Base-by-base conservation (phyloP, 2,329 filamentous ascomycete genomes). In the Aureobasidium sp. region DNA sequence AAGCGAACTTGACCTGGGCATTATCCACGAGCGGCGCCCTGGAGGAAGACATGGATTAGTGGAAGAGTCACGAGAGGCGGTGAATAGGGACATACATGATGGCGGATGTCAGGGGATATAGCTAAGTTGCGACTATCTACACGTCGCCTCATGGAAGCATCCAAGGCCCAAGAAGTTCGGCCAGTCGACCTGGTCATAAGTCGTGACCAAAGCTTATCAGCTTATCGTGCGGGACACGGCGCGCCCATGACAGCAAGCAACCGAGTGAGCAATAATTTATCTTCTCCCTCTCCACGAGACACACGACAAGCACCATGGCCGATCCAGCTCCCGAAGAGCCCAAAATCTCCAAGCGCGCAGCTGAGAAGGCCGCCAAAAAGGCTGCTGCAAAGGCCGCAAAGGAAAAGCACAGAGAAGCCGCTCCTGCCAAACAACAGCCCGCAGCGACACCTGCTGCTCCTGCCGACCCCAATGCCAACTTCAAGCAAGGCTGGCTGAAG, bases 21-120 rank as follows among this genome's bases (percentile, higher is more conserved):
- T 91, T 93, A 78, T 96, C 90, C 76, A 97, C 92, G 76, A 99
- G 88, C 75, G 87, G 86, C 78, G 87, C 82, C 87, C 68, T 70
- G 43, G 8, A 41, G 20, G 29, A 20, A 44, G 44, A 39, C 51
- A 48, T 65, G 15, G 34, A 51, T 57, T 26, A 46, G 52, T 24
- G 6, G 17, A 10, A n/a, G 26, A 52, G 17, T 2, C 17, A 17
- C 20, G 5, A 34, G 17, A 4, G 20, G 9, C 13, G 13, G 8
- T 6, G 39, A 13, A 26, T 20, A 34, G 15, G 10, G 17, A 37
- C 60, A 43, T 51, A 63, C 63, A 64, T 64, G 60, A 44, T 64
- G 63, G 63, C 63, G 60, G 34, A 13, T 36, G 24, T 13, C 51
- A 43, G 5, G 46, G 36, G 15, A 43, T 29, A 43, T 46, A 26